A percentile compares a stretch with the other conserved stretches of the same genome.
Evolutionary conservation across 257 asterid genomes (phyloP).

Genomic region (Coffea eugenioides): DNA sequence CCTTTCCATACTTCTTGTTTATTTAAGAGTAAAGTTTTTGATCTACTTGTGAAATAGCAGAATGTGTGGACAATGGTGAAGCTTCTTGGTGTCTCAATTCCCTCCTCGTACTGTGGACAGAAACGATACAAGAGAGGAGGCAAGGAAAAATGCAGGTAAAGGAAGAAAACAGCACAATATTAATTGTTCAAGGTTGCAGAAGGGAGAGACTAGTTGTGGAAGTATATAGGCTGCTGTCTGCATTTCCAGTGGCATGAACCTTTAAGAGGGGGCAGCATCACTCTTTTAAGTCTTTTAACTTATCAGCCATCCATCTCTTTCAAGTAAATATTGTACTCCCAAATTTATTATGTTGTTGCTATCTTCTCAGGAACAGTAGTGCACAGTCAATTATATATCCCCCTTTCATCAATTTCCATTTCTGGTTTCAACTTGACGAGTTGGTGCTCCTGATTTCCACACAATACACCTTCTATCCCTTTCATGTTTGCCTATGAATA

Average conservation of each 20-base stretch:
- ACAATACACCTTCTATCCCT: not conserved
- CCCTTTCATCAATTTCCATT: conserved; percentile 8
- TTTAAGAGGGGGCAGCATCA: conserved; percentile 16
- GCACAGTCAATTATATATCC: not conserved
- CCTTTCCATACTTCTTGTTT: too few species aligned
- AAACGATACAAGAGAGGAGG: too few species aligned
- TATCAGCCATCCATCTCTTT: not conserved
- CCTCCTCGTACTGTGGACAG: conserved; percentile 3
- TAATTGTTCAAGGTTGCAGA: not conserved
- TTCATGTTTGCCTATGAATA: not conserved
- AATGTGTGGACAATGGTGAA: not conserved
- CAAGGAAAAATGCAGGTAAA: not conserved
- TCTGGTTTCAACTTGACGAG: conserved; percentile 6
- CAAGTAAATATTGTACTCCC: conserved; percentile 1
- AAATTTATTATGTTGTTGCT: conserved; percentile 5
- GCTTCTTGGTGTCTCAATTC: not conserved
- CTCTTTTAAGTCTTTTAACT: not conserved
- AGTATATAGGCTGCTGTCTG: conserved; percentile 26
- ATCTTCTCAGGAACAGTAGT: not conserved
- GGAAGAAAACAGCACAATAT: not conserved
- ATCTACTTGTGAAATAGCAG: too few species aligned
- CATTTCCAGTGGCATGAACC: conserved; percentile 30
- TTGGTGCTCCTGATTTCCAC: not conserved
- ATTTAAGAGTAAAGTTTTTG: too few species aligned
- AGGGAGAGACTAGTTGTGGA: conserved; percentile 23